Base-by-base conservation (phyloP, 257 asterid genomes). In the Haberlea rhodopensis region DNA sequence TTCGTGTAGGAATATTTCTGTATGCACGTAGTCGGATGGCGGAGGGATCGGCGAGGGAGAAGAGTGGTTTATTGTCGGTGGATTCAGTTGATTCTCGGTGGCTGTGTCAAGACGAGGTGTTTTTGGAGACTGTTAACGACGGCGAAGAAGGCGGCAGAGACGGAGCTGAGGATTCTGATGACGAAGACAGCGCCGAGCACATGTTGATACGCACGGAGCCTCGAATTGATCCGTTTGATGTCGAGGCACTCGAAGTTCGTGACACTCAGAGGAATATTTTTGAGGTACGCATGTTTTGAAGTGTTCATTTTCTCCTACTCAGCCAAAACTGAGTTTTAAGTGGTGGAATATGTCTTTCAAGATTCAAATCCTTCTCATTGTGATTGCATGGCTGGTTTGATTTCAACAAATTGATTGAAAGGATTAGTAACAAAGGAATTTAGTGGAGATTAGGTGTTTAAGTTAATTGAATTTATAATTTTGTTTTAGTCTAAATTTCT, bases 21-120 rank as follows among this genome's bases (percentile, higher is more conserved):
- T 9, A 9, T 5, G 34, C 9, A 29, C 34, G 37, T 32, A 51
- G 60, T 66, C 67, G 57, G 78, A 82, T 82, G 95, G 72, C 87
- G 80, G 86, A 77, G 63, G 95, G 97, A 79, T 94, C 95, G 75
- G 96, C 85, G 85, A 85, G 82, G 79, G 94, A 75, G 72, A 78
- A 83, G 66, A 88, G 82, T 53, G 84, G 94, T 22, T 67, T 86
- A 53, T 73, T 80, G 24, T 94, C 97, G 62, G 75, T 90, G 87
- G 99, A 90, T 67, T 94, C 99, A 72, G 59, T 74, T 65, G 99
- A 94, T 75, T 90, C 95, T 65, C 89, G 99, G n/a, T 94, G 99
- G 99, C 97, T 94, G 62, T 94, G 78, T 65, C 97, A 90, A 75
- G 95, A 79, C 60, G 89, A 80, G 72, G 85, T 82, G 19, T 77